These are phyloP conservation scores for Penicillium sp. DNA, from an alignment of 2,329 filamentous ascomycete species.

Conservation along the genomic window DNA sequence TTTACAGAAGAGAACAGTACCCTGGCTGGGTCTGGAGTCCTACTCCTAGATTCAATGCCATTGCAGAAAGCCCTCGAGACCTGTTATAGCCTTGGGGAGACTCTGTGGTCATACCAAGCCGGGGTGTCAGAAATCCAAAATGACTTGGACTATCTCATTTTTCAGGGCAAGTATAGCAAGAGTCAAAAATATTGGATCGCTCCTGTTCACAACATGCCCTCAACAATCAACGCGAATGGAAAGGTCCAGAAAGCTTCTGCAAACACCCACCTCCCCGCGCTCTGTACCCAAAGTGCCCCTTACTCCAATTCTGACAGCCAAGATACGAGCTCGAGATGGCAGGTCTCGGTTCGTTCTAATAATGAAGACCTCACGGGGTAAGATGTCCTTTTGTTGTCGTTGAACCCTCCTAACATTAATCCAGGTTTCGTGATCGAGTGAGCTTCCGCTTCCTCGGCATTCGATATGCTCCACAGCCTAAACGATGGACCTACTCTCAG, in stretches of 20 bases:
- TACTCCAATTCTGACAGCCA: slow-evolving; percentile 13
- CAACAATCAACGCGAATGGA: slow-evolving; percentile 13
- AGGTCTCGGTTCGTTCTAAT: slow-evolving; percentile 16
- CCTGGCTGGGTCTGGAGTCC: slow-evolving; percentile 12
- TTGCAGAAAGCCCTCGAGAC: slow-evolving; percentile 13
- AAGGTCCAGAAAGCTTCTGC: slow-evolving; percentile 8
- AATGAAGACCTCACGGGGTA: slow-evolving; percentile 21
- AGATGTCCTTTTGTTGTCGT: background rate
- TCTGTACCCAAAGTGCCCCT: slow-evolving; percentile 21
- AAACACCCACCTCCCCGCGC: slow-evolving; percentile 10
- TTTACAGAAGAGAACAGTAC: slow-evolving; percentile 3
- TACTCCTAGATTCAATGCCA: slow-evolving; percentile 18
- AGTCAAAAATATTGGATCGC: slow-evolving; percentile 17
- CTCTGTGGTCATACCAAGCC: slow-evolving; percentile 10
- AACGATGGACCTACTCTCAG: slow-evolving; percentile 50
- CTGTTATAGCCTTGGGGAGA: slow-evolving; percentile 17
- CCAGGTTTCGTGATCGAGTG: slow-evolving; percentile 54
- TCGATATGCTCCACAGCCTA: slow-evolving; percentile 44
- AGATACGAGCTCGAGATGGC: slow-evolving; percentile 16
- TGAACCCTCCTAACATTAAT: background rate
- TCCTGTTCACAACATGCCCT: slow-evolving; percentile 1
- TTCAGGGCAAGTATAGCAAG: slow-evolving; percentile 4
- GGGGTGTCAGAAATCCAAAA: slow-evolving; percentile 2
- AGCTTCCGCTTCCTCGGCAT: slow-evolving; percentile 53
- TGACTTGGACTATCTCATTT: slow-evolving; percentile 16